Conservation (phyloP, 495 filamentous ascomycete species). For the Aspergillus bridgeri region DNA sequence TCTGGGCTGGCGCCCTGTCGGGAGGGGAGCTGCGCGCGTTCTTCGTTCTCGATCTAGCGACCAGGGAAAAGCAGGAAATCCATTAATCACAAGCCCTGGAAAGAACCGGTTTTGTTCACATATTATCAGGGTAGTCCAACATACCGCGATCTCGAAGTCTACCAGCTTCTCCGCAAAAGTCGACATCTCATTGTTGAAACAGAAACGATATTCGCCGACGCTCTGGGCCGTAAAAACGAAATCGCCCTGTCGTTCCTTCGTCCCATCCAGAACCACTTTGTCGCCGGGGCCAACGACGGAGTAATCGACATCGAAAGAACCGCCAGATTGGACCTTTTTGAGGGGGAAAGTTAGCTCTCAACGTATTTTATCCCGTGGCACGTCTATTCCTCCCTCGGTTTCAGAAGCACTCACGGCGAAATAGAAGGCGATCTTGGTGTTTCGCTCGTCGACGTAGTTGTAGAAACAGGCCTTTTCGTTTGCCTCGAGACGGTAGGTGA, state of each 20-base stretch:
- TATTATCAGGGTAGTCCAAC: slow-evolving; percentile 20
- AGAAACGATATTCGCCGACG: slow-evolving; percentile 91
- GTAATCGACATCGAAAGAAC: slow-evolving; percentile 96
- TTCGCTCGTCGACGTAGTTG: slow-evolving; percentile 61
- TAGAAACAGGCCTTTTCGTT: slow-evolving; percentile 98
- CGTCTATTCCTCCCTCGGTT: not conserved
- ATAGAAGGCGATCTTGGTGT: slow-evolving; percentile 94
- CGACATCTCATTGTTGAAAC: slow-evolving; percentile 98
- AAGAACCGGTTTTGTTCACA: not conserved
- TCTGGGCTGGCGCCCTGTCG: slow-evolving; percentile 90
- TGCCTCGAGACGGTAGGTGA: slow-evolving; percentile 87
- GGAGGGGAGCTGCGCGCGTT: slow-evolving; percentile 73
- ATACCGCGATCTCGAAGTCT: slow-evolving; percentile 95
- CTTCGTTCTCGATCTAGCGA: slow-evolving; percentile 86
- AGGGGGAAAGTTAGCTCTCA: not conserved
- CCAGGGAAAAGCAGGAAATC: slow-evolving; percentile 13
- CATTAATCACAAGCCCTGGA: not conserved
- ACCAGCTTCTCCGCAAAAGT: slow-evolving; percentile 98
- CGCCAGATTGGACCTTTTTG: slow-evolving; percentile 93
- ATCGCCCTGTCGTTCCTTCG: slow-evolving; percentile 94
- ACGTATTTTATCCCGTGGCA: not conserved
- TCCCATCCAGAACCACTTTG: slow-evolving; percentile 79
- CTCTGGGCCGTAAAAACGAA: slow-evolving; percentile 97
- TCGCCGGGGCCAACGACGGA: slow-evolving; percentile 77
- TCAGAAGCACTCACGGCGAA: slow-evolving; percentile 72